Conservation (phyloP, 768 basidiomycete genomes). For the Flagelloscypha sp. region DNA sequence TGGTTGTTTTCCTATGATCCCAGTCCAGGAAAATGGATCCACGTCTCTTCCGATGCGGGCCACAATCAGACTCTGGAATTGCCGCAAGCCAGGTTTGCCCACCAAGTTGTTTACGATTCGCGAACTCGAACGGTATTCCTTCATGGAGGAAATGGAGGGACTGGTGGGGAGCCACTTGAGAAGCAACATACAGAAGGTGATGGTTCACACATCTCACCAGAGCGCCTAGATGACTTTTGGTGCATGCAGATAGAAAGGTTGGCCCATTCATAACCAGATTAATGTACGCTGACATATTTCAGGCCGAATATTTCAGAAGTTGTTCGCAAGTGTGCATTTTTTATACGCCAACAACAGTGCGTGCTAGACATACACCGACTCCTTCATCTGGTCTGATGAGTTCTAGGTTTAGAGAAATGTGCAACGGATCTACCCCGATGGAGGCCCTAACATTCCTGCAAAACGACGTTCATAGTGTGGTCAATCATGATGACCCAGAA, state of each 20-base stretch:
- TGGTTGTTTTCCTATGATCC: slow-evolving; percentile 63
- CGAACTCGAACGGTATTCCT: slow-evolving; percentile 48
- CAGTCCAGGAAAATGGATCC: slow-evolving; percentile 58
- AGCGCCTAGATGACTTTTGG: slow-evolving; percentile 72
- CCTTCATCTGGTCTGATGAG: background rate
- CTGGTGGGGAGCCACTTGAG: slow-evolving; percentile 11
- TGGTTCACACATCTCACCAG: slow-evolving; percentile 6
- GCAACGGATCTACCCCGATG: slow-evolving; percentile 50
- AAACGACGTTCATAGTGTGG: slow-evolving; percentile 58
- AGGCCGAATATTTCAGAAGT: slow-evolving; percentile 61
- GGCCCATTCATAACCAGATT: slow-evolving; percentile 9
- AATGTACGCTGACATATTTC: background rate
- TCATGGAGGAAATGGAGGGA: slow-evolving; percentile 72
- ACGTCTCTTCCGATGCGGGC: slow-evolving; percentile 11
- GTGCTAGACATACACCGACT: no score
- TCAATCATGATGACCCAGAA: slow-evolving; percentile 55
- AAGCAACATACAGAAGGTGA: slow-evolving; percentile 6
- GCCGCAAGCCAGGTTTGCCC: slow-evolving; percentile 64
- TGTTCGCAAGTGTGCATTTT: slow-evolving; percentile 53
- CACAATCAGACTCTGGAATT: slow-evolving; percentile 19
- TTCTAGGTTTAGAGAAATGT: slow-evolving; percentile 75
- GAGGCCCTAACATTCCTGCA: slow-evolving; percentile 68
- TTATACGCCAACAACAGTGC: slow-evolving; percentile 67
- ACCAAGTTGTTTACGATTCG: slow-evolving; percentile 70
- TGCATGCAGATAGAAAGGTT: slow-evolving; percentile 61